Evolutionary conservation across 2,329 filamentous ascomycete species (phyloP), one percentile per base, ranked within the genome.

Genomic region (Dactylellina haptotyla): DNA sequence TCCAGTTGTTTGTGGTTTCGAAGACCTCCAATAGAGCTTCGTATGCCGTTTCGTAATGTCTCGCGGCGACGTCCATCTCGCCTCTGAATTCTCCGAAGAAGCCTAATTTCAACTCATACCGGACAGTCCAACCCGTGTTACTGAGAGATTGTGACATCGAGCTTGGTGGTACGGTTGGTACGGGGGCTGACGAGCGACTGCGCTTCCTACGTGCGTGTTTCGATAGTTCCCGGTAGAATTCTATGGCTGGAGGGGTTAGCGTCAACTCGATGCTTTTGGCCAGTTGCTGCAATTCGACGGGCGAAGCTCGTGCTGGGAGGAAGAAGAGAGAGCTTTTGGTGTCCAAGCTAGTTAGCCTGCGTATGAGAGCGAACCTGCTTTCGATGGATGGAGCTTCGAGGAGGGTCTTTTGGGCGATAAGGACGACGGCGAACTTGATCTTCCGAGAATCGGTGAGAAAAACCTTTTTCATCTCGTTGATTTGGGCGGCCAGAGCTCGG

Each of bases 141-240:
- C 93, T 91, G n/a, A 97, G 82, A 0, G 90, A 92, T 78, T 95
- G 91, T 0, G 93, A 96, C 1, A 92, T 96, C 26, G 91, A 92
- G 0, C 91, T 94, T 0, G 92, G 92, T 3, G 93, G 91, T 30
- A 92, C 85, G 4, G 92, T 94, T 2, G 93, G 92, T 51, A 90
- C 88, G 9, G 93, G 93, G 12, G 90, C 88, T 16, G 88, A 85
- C 5, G 91, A 90, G 69, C 93, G 87, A 50, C 90, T 90, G 76
- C 91, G 90, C 83, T 98, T 98, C 80, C 95, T 90, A 76, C 93
- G 88, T 8, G 90, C 86, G 83, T 97, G 94, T 71, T 96, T 93
- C n/a, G 92, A 93, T 10, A 98, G 85, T 77, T 99, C 94, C 48
- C 93, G 86, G 80, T 98, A 98, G 81, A 97, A 97, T 78, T 99